Evolutionary conservation across 768 basidiomycete species (phyloP).

Genomic region (Trametes villosa): DNA sequence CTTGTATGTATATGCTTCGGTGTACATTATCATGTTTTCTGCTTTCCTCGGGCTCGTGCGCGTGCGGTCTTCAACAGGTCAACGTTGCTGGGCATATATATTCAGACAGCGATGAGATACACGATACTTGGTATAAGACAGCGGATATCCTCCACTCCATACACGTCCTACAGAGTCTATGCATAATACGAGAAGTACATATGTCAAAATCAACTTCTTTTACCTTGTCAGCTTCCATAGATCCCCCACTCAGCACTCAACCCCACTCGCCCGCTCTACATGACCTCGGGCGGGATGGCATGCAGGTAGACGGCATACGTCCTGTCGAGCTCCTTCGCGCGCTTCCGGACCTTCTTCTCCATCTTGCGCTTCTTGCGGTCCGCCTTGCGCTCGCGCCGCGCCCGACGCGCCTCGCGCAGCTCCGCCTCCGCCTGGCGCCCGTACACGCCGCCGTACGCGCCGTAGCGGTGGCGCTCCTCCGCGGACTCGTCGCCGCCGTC

Average conservation of each 20-base stretch:
- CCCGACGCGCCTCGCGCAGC: constrained; percentile 53
- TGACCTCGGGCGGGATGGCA: constrained; percentile 44
- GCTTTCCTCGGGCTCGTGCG: background rate
- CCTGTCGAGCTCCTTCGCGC: constrained; percentile 62
- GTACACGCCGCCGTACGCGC: constrained; percentile 44
- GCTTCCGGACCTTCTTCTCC: constrained; percentile 66
- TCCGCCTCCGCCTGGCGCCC: constrained; percentile 48
- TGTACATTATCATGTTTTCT: background rate
- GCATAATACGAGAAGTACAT: background rate
- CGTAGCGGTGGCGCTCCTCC: constrained; percentile 36
- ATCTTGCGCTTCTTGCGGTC: constrained; percentile 65
- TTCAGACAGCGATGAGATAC: constrained; percentile 2
- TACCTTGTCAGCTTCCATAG: background rate
- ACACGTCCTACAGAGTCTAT: background rate
- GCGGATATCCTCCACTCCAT: background rate
- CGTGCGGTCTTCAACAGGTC: background rate
- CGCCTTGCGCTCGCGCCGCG: constrained; percentile 54
- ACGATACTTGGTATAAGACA: background rate
- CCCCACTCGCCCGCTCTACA: constrained; percentile 14
- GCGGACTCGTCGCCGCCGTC: constrained; percentile 45
- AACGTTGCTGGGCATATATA: background rate
- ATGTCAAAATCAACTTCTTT: background rate
- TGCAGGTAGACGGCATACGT: constrained; percentile 64
- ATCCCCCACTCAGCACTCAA: background rate
- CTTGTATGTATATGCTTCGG: constrained; percentile 12